Conservation (phyloP, 257 asterid species). For the Euphrasia confusa region DNA sequence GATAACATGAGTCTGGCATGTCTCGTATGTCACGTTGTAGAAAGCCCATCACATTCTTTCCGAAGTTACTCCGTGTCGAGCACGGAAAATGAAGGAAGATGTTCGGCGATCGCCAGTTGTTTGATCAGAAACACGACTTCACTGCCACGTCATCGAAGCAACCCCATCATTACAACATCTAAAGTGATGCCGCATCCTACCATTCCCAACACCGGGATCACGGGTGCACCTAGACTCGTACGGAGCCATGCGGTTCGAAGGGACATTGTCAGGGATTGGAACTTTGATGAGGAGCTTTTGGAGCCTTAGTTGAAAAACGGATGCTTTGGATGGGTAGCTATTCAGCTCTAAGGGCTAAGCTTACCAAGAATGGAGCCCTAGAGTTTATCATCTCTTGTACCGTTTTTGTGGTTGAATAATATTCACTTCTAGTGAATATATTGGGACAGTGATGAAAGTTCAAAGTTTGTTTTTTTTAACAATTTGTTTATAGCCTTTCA, state of each 20-base stretch:
- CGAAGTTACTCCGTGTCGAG: conserved; percentile 86
- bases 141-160: conserved; percentile 33
- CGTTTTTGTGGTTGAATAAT: too few relatives aligned
- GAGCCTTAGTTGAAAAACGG: conserved; percentile 38
- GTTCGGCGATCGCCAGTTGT: conserved; percentile 62
- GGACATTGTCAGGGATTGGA: conserved; percentile 88
- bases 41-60: conserved; percentile 85
- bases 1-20: conserved; percentile 82
- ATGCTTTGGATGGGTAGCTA: too few relatives aligned
- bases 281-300: conserved; percentile 52
- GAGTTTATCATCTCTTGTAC: too few relatives aligned
- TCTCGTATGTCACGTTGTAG: conserved; percentile 79
- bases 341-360: too few relatives aligned
- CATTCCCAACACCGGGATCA: conserved; percentile 26
- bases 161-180: conserved; percentile 35
- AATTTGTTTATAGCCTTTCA: too few relatives aligned
- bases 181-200: conserved; percentile 77
- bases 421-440: too few relatives aligned
- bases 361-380: too few relatives aligned
- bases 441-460: too few relatives aligned
- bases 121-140: conserved; percentile 40
- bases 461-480: too few relatives aligned
- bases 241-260: conserved; percentile 83
- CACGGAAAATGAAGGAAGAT: conserved; percentile 79
- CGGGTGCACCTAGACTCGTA: conserved; percentile 72